phyloP scores from a whole-genome alignment of 371 early-diverging fungal species.

The Circinella minor region DNA sequence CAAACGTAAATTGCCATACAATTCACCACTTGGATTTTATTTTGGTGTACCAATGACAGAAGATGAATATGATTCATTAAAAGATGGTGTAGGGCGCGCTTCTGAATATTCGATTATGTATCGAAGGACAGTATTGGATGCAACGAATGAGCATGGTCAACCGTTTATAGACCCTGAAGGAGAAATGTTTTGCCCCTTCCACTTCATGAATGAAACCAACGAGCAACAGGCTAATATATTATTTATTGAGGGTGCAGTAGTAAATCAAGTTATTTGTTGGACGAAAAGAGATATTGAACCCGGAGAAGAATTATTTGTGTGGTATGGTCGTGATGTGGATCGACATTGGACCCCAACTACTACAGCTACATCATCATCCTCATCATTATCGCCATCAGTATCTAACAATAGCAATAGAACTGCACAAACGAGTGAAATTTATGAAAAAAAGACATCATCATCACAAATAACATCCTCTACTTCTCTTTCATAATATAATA shows the following conservation, averaged over 20 bases:
- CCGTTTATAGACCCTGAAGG: slow-evolving; percentile 71
- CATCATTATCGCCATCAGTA: no score
- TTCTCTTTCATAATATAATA: neutral
- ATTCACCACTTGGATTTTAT: slow-evolving; percentile 79
- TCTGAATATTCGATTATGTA: slow-evolving; percentile 80
- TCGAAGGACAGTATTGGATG: slow-evolving; percentile 82
- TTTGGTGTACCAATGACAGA: slow-evolving; percentile 91
- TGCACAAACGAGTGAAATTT: neutral
- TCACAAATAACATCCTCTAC: no score
- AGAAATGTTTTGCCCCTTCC: slow-evolving; percentile 81
- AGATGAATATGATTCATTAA: slow-evolving; percentile 82
- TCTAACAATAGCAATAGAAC: no score
- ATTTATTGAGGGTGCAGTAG: slow-evolving; percentile 76
- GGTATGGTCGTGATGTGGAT: slow-evolving; percentile 71
- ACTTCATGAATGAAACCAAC: slow-evolving; percentile 87
- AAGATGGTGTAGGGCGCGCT: slow-evolving; percentile 79
- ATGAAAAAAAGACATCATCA: slow-evolving; percentile 12
- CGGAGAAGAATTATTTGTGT: slow-evolving; percentile 85
- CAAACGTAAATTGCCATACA: slow-evolving; percentile 64
- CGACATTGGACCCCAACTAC: slow-evolving; percentile 32
- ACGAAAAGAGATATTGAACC: slow-evolving; percentile 66
- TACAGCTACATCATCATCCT: no score
- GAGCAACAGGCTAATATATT: slow-evolving; percentile 63
- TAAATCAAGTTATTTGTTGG: slow-evolving; percentile 85
- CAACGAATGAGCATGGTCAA: slow-evolving; percentile 77